Evolutionary conservation across 176 grass and related monocot genomes (phyloP).

Genomic region (Poa annua): DNA sequence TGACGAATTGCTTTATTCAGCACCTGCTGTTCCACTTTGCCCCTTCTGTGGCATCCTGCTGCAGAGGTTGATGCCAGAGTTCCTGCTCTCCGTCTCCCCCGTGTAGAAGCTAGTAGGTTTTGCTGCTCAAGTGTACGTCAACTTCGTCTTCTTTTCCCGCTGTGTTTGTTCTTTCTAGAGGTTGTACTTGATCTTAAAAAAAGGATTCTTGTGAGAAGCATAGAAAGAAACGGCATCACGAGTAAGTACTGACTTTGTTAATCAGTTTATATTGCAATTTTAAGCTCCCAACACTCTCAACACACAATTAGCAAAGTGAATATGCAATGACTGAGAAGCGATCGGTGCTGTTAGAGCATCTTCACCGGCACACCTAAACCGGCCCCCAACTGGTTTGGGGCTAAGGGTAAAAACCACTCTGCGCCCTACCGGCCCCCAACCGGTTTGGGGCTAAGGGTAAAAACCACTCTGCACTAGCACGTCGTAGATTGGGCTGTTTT

Average conservation of each 20-base stretch:
- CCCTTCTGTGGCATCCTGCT: conserved; percentile 68
- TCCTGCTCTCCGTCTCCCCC: conserved; percentile 53
- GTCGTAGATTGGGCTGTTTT: too few species aligned
- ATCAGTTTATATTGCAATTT: not conserved
- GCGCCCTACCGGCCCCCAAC: too few species aligned
- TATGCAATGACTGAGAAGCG: too few species aligned
- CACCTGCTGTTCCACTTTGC: conserved; percentile 35
- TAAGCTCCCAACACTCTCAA: not conserved
- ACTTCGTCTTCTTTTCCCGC: not conserved
- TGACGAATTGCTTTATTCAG: conserved; percentile 13
- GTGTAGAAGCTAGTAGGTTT: conserved; percentile 49
- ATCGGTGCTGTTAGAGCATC: too few species aligned
- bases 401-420: too few species aligned
- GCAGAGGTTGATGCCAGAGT: conserved; percentile 59
- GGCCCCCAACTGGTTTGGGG: too few species aligned
- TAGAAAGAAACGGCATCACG: conserved; percentile 53
- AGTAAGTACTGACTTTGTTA: conserved; percentile 40
- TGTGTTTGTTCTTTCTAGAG: not conserved
- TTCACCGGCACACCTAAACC: too few species aligned
- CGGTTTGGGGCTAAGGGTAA: too few species aligned
- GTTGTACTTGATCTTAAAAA: conserved; percentile 46
- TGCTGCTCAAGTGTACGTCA: not conserved
- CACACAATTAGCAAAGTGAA: not conserved
- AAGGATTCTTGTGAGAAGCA: conserved; percentile 59
- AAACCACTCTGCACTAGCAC: too few species aligned